Base-by-base conservation (phyloP, 345 rosid species). In the Sonneratia caseolaris region DNA sequence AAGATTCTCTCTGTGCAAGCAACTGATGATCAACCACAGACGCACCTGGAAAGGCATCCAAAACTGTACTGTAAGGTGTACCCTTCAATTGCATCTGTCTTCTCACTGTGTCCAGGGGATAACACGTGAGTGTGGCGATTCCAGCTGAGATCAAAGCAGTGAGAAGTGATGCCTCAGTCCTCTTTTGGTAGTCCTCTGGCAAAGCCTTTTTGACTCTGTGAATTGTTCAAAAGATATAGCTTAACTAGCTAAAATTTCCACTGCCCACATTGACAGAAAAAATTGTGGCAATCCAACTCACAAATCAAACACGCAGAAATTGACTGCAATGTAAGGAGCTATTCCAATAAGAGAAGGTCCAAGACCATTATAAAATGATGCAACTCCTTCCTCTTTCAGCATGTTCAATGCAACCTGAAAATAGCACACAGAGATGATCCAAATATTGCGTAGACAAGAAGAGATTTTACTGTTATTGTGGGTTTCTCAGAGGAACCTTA, bases 1-100 rank as follows among this genome's bases (percentile, higher is more conserved):
- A 62, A 27, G 32, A 62, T 32, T 27, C 2, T 10, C 61, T 48
- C 3, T 47, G 68, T 21, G 35, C 22, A 51, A 71, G 53, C 22
- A 70, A 71, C 66, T 68, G 22, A 38, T 45, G 7, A 40, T 64
- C 62, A 45, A 40, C 32, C 16, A 8, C 70, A 37, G 27, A 64
- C 38, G 66, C 81, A 88, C 97, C 99, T 40, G 86, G 76, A 86
- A 92, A 75, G 66, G 97, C 99, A 75, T 92, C 97, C 42, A 91
- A 75, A 82, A 95, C 88, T 7, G 97, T 79, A 76, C 84, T 90
- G 84, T 95, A 95, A 12, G 97, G 98, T 59, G 90, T 83, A 49
- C 92, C 91, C 84, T 72, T 90, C 92, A 95, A 84, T 83, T 95
- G 99, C 99, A 95, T 95, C 80, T 95, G 99, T 72, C 99, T 82